These are phyloP conservation scores for Aphanoascus verrucosus DNA, from an alignment of 2,329 filamentous ascomycete genomes.

Conservation along the genomic window DNA sequence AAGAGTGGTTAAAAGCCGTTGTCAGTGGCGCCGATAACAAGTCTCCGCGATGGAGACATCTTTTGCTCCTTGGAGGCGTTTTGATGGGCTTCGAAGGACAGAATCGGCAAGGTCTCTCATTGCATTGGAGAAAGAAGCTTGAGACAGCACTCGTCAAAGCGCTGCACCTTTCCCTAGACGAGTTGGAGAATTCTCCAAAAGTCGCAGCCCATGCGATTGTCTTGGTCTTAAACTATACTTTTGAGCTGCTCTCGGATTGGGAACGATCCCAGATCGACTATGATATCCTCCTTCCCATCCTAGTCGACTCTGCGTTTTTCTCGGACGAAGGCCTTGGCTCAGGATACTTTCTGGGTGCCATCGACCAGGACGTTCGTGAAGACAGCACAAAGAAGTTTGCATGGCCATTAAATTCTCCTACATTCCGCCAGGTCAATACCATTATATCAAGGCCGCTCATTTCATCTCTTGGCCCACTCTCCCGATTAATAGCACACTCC, in stretches of 20 bases:
- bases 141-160: conserved; percentile 65
- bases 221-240: conserved; percentile 65
- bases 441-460: conserved; percentile 50
- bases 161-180: conserved; percentile 60
- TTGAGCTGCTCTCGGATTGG: conserved; percentile 56
- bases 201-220: conserved; percentile 47
- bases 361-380: conserved; percentile 57
- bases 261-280: conserved; percentile 53
- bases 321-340: conserved; percentile 63
- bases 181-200: conserved; percentile 43
- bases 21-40: conserved; percentile 51
- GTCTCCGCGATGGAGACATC: conserved; percentile 67
- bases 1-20: conserved; percentile 50
- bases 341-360: conserved; percentile 60
- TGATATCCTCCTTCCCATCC: conserved; percentile 58
- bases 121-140: conserved; percentile 53
- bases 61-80: conserved; percentile 68
- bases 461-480: conserved; percentile 51
- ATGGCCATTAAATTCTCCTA: conserved; percentile 53
- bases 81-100: conserved; percentile 63
- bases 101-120: conserved; percentile 53
- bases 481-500: conserved; percentile 51
- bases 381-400: conserved; percentile 46
- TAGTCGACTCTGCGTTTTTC: conserved; percentile 57
- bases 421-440: conserved; percentile 46